Conservation (phyloP, 139 green algal genomes). For the Yamagishiella unicocca region DNA sequence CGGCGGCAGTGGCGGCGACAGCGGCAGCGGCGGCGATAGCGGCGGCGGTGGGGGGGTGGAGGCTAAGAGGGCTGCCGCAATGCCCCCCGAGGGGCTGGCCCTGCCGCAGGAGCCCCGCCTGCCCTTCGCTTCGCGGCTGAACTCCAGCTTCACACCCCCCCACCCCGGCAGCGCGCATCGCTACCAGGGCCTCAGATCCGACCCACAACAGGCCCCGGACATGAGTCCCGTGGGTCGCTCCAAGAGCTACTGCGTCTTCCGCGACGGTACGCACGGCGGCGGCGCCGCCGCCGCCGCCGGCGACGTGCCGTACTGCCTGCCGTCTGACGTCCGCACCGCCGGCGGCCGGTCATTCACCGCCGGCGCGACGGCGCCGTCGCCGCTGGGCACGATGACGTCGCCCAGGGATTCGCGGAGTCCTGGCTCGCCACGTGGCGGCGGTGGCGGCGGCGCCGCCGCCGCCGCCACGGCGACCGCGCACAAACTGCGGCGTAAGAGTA, state of each 20-base stretch:
- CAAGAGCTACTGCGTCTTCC: no score
- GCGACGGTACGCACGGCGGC: no score
- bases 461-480: not conserved
- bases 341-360: not conserved
- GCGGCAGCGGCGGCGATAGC: not conserved
- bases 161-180: no score
- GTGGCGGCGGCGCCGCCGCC: not conserved
- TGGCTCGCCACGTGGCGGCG: not conserved
- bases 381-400: not conserved
- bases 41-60: not conserved
- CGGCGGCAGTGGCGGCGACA: not conserved
- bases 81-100: no score
- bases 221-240: no score
- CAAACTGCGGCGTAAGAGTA: slow-evolving; percentile 8
- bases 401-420: not conserved
- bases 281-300: no score
- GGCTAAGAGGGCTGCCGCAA: not conserved
- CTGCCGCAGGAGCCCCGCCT: no score
- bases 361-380: not conserved
- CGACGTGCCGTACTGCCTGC: not conserved
- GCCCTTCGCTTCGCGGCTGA: no score
- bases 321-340: not conserved
- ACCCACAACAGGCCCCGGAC: no score
- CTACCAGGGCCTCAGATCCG: no score
- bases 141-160: no score